Percentiles rank a stretch among this genome's conserved stretches.
Evolutionary conservation across 352 stramenopile genomes (phyloP).

Genomic region (Phytophthora palmivora): DNA sequence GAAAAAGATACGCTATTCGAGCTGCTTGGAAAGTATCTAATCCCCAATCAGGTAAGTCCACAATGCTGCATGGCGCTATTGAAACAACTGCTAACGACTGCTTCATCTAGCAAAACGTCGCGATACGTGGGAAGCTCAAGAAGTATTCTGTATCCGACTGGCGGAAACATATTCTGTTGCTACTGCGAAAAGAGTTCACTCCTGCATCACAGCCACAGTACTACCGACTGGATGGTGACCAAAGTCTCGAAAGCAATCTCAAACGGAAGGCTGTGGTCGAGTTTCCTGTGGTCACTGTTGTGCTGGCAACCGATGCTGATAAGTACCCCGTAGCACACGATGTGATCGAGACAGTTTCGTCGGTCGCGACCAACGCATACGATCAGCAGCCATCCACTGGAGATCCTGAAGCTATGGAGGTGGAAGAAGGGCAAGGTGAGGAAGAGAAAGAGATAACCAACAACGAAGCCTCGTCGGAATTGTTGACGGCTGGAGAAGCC

Average conservation of each 20-base stretch:
- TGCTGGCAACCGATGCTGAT: constrained; percentile 46
- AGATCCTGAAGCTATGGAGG: constrained; percentile 23
- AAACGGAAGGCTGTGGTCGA: constrained; percentile 84
- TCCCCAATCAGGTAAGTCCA: constrained; percentile 55
- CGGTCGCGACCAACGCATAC: constrained; percentile 6
- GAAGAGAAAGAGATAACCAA: not conserved
- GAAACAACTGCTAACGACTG: not conserved
- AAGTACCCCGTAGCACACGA: constrained; percentile 72
- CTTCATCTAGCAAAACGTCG: constrained; percentile 66
- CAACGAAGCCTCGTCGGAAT: constrained; percentile 14
- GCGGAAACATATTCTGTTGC: constrained; percentile 60
- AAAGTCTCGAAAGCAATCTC: constrained; percentile 72
- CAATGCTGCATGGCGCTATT: not conserved
- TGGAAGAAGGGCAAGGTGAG: constrained; percentile 11
- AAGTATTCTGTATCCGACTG: constrained; percentile 65
- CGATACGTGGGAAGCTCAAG: constrained; percentile 73
- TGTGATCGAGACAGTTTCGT: constrained; percentile 64
- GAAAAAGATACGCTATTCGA: constrained; percentile 64
- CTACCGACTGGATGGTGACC: constrained; percentile 71
- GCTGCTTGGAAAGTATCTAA: constrained; percentile 70
- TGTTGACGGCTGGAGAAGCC: constrained; percentile 15
- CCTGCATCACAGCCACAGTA: constrained; percentile 70
- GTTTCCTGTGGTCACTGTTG: constrained; percentile 78
- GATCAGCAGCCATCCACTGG: constrained; percentile 5
- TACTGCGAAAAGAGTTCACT: constrained; percentile 85